Evolutionary conservation across 1,139 yeast genomes (phyloP).

Genomic region (Meyerozyma carpophila): DNA sequence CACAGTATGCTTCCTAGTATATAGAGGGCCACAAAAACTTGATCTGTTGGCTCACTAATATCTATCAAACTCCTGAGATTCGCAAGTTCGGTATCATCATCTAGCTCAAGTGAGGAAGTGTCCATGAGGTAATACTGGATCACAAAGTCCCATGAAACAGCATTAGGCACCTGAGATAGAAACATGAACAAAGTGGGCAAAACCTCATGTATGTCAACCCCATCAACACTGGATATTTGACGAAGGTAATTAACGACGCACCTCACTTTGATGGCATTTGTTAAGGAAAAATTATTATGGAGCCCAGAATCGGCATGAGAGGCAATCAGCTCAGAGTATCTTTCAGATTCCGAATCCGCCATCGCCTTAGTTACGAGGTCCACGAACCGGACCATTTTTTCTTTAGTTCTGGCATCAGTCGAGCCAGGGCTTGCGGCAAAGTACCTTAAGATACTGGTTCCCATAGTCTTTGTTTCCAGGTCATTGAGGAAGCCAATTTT

Average conservation of each 20-base stretch:
- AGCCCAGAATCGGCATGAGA: slow-evolving; percentile 15
- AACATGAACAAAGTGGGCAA: slow-evolving; percentile 3
- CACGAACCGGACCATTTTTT: slow-evolving; percentile 29
- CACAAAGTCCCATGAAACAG: slow-evolving; percentile 27
- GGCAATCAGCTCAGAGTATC: slow-evolving; percentile 17
- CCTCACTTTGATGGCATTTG: slow-evolving; percentile 13
- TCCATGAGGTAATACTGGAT: slow-evolving; percentile 39
- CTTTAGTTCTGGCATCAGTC: slow-evolving; percentile 25
- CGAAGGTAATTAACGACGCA: slow-evolving; percentile 16
- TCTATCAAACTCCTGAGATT: slow-evolving; percentile 15
- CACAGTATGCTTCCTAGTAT: slow-evolving; percentile 27
- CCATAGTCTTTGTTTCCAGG: slow-evolving; percentile 23
- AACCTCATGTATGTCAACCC: slow-evolving; percentile 5
- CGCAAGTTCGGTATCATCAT: slow-evolving; percentile 14
- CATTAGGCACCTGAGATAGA: slow-evolving; percentile 13
- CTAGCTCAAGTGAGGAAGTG: slow-evolving; percentile 26
- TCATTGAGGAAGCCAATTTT: slow-evolving; percentile 61
- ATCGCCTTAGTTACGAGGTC: slow-evolving; percentile 15
- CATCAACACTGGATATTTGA: slow-evolving; percentile 10
- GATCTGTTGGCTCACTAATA: slow-evolving; percentile 1
- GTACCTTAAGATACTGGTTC: neutral
- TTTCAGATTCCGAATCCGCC: slow-evolving; percentile 15
- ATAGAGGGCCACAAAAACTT: slow-evolving; percentile 12
- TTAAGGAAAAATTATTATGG: slow-evolving; percentile 11
- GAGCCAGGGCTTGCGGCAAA: slow-evolving; percentile 12